phyloP scores from a whole-genome alignment of 805 yeast genomes.

The Nakazawaea populi region DNA sequence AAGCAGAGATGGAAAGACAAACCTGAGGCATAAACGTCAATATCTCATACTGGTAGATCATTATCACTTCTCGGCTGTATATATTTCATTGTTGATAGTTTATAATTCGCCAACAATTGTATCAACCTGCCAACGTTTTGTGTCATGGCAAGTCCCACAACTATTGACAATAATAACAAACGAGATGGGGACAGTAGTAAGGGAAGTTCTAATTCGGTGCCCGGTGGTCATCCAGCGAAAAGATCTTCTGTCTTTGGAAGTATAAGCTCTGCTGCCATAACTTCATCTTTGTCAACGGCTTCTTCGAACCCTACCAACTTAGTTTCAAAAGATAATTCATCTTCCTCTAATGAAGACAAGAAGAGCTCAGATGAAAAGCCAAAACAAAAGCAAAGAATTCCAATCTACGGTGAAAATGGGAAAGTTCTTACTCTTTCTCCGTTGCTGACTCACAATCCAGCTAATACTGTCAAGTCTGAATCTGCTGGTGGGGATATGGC shows the following conservation, averaged over 20 bases:
- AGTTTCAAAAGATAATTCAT: neutral
- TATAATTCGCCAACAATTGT: too few species aligned
- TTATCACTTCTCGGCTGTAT: too few species aligned
- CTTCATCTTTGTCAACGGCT: neutral
- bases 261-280: neutral
- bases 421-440: neutral
- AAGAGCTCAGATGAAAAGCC: neutral
- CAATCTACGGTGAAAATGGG: constrained; percentile 8
- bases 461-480: too few species aligned
- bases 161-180: neutral
- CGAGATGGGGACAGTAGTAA: neutral
- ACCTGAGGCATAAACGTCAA: too few species aligned
- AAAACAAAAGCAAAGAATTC: neutral
- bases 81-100: too few species aligned
- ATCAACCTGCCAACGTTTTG: too few species aligned
- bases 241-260: neutral
- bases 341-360: neutral
- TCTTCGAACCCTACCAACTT: neutral
- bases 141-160: neutral
- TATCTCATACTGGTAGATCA: too few species aligned
- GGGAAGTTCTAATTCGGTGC: neutral
- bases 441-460: too few species aligned
- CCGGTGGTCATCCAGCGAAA: neutral
- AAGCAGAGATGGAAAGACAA: too few species aligned
- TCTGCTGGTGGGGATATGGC: neutral